Conservation (phyloP, 192 early-diverging fungal genomes). For the Coemansia sp. region DNA sequence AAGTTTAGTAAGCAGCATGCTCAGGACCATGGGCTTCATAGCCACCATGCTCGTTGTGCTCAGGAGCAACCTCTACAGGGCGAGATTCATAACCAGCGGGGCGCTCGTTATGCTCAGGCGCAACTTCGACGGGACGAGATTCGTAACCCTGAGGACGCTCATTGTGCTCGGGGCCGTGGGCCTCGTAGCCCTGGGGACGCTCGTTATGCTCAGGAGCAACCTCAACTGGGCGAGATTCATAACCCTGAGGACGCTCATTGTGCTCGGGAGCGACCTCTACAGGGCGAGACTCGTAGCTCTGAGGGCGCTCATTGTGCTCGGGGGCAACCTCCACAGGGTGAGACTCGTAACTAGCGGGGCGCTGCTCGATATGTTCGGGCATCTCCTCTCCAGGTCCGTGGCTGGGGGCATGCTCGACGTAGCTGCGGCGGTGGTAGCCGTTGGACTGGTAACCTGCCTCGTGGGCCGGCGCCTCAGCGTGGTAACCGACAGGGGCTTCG, state of each 20-base stretch:
- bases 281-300: background rate
- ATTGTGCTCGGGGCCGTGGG: constrained; percentile 2
- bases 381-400: constrained; percentile 1
- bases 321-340: background rate
- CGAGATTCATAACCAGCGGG: background rate
- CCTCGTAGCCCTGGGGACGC: background rate
- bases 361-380: constrained; percentile 13
- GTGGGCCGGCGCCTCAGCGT: background rate
- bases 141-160: constrained; percentile 1
- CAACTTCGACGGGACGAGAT: background rate
- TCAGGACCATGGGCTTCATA: background rate
- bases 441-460: constrained; percentile 15
- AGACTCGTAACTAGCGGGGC: background rate
- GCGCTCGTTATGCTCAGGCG: constrained; percentile 8
- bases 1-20: constrained; percentile 12
- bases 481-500: background rate
- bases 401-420: constrained; percentile 17
- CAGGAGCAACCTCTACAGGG: constrained; percentile 10
- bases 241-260: constrained; percentile 1
- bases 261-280: constrained; percentile 1
- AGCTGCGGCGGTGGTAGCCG: constrained; percentile 23
- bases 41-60: constrained; percentile 7
- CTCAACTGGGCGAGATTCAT: constrained; percentile 1
- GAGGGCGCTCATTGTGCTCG: constrained; percentile 20
- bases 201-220: constrained; percentile 10